Evolutionary conservation across 768 basidiomycete genomes (phyloP), one percentile per base, ranked within the genome.

Genomic region (Boletus patriciae): DNA sequence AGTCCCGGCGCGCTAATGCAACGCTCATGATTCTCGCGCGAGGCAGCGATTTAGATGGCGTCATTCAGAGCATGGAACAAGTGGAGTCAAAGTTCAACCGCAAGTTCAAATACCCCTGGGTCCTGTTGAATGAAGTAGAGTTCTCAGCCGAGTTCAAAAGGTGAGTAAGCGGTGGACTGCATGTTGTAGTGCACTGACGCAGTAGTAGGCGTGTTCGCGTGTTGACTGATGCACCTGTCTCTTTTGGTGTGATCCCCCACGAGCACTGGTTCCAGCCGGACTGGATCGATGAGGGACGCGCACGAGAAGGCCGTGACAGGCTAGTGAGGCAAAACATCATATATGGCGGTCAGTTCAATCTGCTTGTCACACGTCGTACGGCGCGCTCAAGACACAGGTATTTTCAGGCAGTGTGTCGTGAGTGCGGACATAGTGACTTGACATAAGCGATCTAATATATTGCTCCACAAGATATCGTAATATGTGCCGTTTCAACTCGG

Each of bases 401-500:
- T 59, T 38, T 50, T 8, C 43, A 79, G 78, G 76, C 37, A 80
- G 79, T 55, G 72, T 80, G 7, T 73, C 79, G 77, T 78, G 50
- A 62, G 75, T 73, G 15, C 49, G 11, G 16, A 43, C 44, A 23
- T 27, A 19, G 29, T 5, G 25, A 11, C 23, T n/a, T 43, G 25
- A 18, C 15, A 44, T 13, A 15, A 19, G 12, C 15, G 10, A 10
- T 15, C 29, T 54, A 29, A 57, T 7, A 13, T 13, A 47, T 40
- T 38, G 11, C 16, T 29, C 45, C 12, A 23, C 9, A 36, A 80
- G 76, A n/a, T 88, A 90, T 62, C 79, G 86, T n/a, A 86, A 88
- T 53, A 88, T 90, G 88, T 89, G 88, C 67, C 77, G 87, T 37
- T 90, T 82, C 72, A 86, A 88, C 69, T 87, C 85, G 1, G 87